Conservation (phyloP, 345 rosid genomes). For the Gossypium turneri region DNA sequence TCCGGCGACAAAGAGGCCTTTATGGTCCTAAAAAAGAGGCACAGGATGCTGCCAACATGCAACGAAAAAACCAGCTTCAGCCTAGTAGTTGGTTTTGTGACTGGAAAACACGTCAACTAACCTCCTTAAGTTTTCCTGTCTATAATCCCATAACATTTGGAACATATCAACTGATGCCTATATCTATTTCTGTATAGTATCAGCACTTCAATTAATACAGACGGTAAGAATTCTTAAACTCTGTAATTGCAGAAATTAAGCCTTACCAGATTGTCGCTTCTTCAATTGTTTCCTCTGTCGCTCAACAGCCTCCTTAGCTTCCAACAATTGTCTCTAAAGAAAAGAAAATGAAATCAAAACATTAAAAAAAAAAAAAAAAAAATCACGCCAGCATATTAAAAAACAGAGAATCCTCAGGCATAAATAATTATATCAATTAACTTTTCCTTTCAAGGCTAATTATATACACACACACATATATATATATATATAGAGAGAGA, state of each 20-base stretch:
- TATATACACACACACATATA: background rate
- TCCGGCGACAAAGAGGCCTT: no score
- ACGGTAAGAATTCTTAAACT: background rate
- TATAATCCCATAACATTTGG: background rate
- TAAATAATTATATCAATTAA: background rate
- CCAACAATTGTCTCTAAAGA: conserved; percentile 72
- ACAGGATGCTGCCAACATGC: no score
- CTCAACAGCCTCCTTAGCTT: conserved; percentile 92
- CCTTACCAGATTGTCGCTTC: conserved; percentile 84
- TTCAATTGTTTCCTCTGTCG: conserved; percentile 86
- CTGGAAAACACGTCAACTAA: background rate
- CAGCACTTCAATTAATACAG: conserved; percentile 14
- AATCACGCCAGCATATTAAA: background rate
- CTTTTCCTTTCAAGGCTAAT: background rate
- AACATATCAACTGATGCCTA: conserved; percentile 10
- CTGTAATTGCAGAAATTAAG: background rate
- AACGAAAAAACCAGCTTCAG: no score
- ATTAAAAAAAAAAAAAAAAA: background rate
- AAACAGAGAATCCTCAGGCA: background rate
- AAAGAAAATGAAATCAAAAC: background rate
- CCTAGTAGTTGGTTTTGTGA: background rate
- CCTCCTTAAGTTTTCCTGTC: background rate
- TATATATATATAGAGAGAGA: background rate
- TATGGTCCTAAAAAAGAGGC: no score
- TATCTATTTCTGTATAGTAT: background rate